Evolutionary conservation across 306 rosid species (phyloP), one percentile per base, ranked within the genome.

Genomic region (Vigna reflexopilosa): DNA sequence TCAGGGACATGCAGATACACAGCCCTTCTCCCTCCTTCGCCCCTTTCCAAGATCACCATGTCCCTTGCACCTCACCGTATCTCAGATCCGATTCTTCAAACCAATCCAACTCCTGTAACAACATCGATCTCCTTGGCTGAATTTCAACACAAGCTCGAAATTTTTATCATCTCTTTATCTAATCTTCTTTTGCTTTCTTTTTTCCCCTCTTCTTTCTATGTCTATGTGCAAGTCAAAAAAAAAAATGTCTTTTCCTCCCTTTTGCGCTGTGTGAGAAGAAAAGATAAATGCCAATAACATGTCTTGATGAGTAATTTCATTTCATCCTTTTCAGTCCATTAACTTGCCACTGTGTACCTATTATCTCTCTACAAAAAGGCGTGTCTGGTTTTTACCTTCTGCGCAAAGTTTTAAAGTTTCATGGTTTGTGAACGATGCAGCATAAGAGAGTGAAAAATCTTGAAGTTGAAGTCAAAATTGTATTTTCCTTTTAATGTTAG

Each of bases 1-100:
- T 94, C 4, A 86, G 83, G 50, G 93, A 86, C 77, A 75, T 90
- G 89, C 92, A 86, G 79, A 68, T 91, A 12, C 87, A 77, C 10
- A 87, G 92, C 77, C 95, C 95, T 58, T 79, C 65, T 32, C 82
- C 89, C 68, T 56, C 86, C 68, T 84, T 90, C 34, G 71, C 85
- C 76, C 85, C 88, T 70, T 79, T 90, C 16, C 93, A 91, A 51
- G 89, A 83, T 75, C 36, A 64, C n/a, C 36, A 64, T n/a, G 75
- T 86, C 15, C 81, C 86, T 44, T 79, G 85, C 77, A 87, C 30
- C 85, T 73, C 90, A 24, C 84, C 80, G 11, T 83, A 58, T 80
- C 87, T 80, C 62, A 78, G 83, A 85, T 78, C 83, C 36, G 93
- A 92, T 81, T 85, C 93, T 51, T 80, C 89, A 56, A 90, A 82